These are phyloP conservation scores for Globisporangium sylvaticum DNA, from an alignment of 352 stramenopile genomes.

Conservation along the genomic window DNA sequence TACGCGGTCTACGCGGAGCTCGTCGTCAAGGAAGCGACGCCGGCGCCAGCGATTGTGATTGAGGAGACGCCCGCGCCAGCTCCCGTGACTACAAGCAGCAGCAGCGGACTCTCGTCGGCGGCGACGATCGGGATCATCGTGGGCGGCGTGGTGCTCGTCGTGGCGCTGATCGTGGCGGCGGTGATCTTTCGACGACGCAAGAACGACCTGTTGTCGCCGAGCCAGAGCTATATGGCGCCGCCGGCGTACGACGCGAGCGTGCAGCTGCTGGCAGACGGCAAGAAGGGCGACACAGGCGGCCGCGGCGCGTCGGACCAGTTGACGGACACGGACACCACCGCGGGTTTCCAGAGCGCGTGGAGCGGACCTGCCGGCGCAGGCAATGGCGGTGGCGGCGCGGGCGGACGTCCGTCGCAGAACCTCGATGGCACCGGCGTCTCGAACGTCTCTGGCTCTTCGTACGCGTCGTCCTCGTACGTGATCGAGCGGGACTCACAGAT, in stretches of 20 bases:
- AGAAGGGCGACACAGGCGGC: constrained; percentile 20
- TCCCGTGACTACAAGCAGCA: not conserved
- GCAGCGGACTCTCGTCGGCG: constrained; percentile 35
- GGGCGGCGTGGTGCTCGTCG: constrained; percentile 42
- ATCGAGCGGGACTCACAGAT: constrained; percentile 15
- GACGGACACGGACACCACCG: constrained; percentile 18
- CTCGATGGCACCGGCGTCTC: constrained; percentile 14
- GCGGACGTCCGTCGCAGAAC: constrained; percentile 13
- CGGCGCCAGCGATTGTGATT: constrained; percentile 7
- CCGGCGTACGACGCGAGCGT: constrained; percentile 45
- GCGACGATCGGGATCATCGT: constrained; percentile 58
- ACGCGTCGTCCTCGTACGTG: constrained; percentile 20
- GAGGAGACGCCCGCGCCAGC: not conserved
- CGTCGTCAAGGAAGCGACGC: constrained; percentile 24
- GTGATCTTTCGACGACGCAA: constrained; percentile 33
- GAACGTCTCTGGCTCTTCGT: constrained; percentile 18
- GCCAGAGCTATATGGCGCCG: constrained; percentile 35
- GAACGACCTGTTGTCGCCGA: constrained; percentile 15
- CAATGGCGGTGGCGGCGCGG: not conserved
- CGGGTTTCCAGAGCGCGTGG: constrained; percentile 22
- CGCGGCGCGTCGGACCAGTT: constrained; percentile 16
- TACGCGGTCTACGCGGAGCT: constrained; percentile 46
- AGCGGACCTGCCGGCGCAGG: constrained; percentile 5
- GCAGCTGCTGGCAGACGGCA: constrained; percentile 21
- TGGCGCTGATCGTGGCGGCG: constrained; percentile 36